Evolutionary conservation across 345 rosid species (phyloP).

Genomic region (Linum usitatissimum): DNA sequence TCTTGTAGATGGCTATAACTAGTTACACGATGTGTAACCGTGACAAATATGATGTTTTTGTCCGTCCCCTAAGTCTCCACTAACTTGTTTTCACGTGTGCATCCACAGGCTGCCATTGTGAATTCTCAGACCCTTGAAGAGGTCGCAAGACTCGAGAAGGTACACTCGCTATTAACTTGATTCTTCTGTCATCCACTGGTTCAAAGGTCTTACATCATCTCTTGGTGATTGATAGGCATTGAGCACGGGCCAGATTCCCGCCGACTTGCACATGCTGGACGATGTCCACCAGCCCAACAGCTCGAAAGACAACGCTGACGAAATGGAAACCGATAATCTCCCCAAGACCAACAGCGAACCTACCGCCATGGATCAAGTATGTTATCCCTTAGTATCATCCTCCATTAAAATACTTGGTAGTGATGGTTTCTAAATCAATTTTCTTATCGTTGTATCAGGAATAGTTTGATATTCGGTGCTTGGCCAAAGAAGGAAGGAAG

Average conservation of each 20-base stretch:
- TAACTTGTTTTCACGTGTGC: slow-evolving; percentile 15
- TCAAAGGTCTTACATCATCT: slow-evolving; percentile 15
- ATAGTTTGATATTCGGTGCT: no score
- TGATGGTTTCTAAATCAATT: no score
- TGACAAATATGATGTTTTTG: background rate
- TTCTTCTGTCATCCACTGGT: background rate
- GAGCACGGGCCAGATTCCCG: slow-evolving; percentile 89
- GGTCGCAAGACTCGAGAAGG: slow-evolving; percentile 97
- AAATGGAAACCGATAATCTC: background rate
- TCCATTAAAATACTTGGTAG: no score
- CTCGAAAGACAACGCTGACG: background rate
- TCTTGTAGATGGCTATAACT: no score
- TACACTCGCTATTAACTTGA: slow-evolving; percentile 13
- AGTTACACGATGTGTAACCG: background rate
- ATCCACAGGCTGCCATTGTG: slow-evolving; percentile 83
- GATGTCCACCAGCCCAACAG: slow-evolving; percentile 8
- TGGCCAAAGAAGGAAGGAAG: no score
- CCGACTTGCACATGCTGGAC: slow-evolving; percentile 53
- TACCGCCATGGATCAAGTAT: background rate
- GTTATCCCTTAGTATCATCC: background rate
- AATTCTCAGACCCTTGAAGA: slow-evolving; percentile 98
- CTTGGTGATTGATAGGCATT: slow-evolving; percentile 49
- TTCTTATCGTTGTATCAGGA: no score
- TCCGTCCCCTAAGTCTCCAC: background rate
- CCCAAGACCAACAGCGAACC: background rate